Percentiles rank a stretch among this genome's conserved stretches.
Conservation (phyloP, 352 stramenopile species). For the Phytophthora podocarpi region DNA sequence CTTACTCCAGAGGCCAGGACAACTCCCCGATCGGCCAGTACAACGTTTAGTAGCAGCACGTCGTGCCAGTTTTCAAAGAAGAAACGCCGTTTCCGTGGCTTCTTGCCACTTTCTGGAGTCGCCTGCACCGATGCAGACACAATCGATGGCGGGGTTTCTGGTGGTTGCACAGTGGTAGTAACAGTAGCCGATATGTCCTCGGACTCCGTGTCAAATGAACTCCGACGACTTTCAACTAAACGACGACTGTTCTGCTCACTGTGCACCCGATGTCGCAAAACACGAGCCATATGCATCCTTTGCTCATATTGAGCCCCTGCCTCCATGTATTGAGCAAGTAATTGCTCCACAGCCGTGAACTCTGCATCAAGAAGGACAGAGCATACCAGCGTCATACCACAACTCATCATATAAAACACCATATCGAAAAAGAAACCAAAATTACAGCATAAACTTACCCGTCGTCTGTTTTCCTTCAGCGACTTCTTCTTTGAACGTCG, state of each 20-base stretch:
- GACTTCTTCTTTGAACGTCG: slow-evolving; percentile 5
- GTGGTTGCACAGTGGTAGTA: background rate
- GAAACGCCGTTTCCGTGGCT: slow-evolving; percentile 14
- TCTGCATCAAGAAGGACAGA: slow-evolving; percentile 1
- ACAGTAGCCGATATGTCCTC: background rate
- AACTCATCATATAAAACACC: background rate
- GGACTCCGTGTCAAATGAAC: background rate
- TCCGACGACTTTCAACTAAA: slow-evolving; percentile 1
- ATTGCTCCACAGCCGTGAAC: slow-evolving; percentile 17
- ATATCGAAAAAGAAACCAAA: slow-evolving; percentile 1
- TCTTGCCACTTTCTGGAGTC: background rate
- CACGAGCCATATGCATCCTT: background rate
- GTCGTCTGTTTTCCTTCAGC: background rate
- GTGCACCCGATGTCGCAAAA: background rate
- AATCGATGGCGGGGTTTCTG: background rate
- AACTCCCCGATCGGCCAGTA: slow-evolving; percentile 14
- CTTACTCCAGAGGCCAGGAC: background rate
- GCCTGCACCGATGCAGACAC: background rate
- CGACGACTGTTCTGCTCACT: background rate
- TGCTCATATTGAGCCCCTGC: slow-evolving; percentile 2
- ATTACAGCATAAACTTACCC: slow-evolving; percentile 12
- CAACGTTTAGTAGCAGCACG: slow-evolving; percentile 15
- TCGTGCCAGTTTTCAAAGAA: slow-evolving; percentile 25
- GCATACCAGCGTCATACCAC: slow-evolving; percentile 15
- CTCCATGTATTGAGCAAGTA: slow-evolving; percentile 15